Conservation (phyloP, 495 filamentous ascomycete genomes). For the Tuber melanosporum region DNA sequence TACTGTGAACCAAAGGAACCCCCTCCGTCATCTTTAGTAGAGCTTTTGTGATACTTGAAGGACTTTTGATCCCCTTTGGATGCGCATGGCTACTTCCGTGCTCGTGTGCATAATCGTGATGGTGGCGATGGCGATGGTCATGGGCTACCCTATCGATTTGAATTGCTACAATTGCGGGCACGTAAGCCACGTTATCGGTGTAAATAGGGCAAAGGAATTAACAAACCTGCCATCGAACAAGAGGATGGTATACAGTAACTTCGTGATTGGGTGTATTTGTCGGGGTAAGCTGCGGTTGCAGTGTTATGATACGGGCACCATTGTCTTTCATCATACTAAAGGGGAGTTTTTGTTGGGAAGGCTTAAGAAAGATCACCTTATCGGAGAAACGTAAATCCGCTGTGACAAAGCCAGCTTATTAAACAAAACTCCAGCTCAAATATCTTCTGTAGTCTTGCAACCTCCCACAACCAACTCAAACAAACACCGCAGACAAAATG, state of each 20-base stretch:
- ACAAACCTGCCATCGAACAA: conserved; percentile 10
- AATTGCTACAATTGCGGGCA: conserved; percentile 9
- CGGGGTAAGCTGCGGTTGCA: not conserved
- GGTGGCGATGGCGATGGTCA: conserved; percentile 37
- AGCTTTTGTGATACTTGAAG: conserved; percentile 39
- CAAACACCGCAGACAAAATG: conserved; percentile 50
- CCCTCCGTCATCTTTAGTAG: conserved; percentile 51
- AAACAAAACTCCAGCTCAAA: not conserved
- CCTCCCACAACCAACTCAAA: not conserved
- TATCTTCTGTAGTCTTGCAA: not conserved
- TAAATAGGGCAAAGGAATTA: not conserved
- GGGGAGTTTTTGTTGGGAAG: not conserved
- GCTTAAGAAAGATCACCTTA: not conserved
- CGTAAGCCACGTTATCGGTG: not conserved
- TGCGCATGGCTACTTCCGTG: conserved; percentile 31
- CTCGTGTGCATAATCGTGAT: conserved; percentile 44
- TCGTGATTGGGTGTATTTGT: not conserved
- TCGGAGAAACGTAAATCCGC: not conserved
- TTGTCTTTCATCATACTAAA: too few relatives aligned
- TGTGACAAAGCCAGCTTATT: not conserved
- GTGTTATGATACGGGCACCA: not conserved
- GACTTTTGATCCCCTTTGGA: conserved; percentile 32
- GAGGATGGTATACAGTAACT: not conserved
- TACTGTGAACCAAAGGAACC: conserved; percentile 73
- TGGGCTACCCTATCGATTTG: conserved; percentile 32